Percentiles rank a stretch among this genome's conserved stretches.
Evolutionary conservation across 2,329 filamentous ascomycete genomes (phyloP).

Genomic region (Calonectria leucothoes): DNA sequence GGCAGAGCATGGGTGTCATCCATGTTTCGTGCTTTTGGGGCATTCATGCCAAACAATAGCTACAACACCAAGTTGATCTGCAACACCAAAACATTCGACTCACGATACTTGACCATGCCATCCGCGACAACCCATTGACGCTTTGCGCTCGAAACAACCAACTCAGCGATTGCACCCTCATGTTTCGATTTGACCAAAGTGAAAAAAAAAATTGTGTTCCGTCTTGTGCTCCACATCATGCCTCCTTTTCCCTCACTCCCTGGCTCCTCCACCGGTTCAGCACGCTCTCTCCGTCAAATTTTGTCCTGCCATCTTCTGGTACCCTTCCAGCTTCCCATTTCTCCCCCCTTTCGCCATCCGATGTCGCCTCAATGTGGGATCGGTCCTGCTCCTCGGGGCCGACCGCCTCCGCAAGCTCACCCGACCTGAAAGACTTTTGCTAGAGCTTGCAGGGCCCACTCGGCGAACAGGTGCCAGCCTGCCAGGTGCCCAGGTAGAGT

Average conservation of each 20-base stretch:
- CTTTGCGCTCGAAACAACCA: neutral
- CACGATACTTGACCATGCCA: constrained; percentile 12
- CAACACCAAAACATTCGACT: constrained; percentile 22
- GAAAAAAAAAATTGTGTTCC: neutral
- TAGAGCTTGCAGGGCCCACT: constrained; percentile 14
- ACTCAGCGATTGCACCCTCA: too few relatives aligned
- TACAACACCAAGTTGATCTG: neutral
- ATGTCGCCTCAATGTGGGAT: constrained; percentile 24
- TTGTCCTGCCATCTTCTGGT: neutral
- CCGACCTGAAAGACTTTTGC: constrained; percentile 39
- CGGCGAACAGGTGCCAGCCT: constrained; percentile 7
- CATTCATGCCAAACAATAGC: constrained; percentile 8
- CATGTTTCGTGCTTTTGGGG: constrained; percentile 8
- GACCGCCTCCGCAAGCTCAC: constrained; percentile 33
- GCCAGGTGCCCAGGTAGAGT: constrained; percentile 13
- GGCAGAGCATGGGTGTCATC: constrained; percentile 13
- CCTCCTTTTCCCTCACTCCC: neutral
- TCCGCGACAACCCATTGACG: neutral
- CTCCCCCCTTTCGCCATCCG: constrained; percentile 15
- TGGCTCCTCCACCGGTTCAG: neutral
- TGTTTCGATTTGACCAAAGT: neutral
- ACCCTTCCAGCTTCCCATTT: neutral
- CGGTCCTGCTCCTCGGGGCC: neutral
- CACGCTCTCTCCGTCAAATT: neutral
- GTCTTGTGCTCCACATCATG: neutral